phyloP scores from a whole-genome alignment of 73 alveolate genomes.

The Stentor coeruleus region DNA sequence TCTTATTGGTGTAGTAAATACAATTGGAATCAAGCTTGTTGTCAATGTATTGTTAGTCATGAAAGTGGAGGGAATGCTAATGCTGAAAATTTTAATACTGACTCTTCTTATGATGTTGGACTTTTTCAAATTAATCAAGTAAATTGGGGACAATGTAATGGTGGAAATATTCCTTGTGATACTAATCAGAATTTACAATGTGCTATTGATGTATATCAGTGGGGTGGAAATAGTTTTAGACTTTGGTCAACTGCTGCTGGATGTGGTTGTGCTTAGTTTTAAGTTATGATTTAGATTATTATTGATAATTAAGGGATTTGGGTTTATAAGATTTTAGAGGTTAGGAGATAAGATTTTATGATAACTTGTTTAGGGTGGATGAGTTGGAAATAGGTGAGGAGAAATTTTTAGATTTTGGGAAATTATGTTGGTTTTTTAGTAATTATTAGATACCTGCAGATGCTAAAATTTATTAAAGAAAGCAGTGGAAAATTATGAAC shows the following conservation, averaged over 20 bases:
- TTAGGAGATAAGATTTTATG: no score
- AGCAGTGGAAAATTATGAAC: no score
- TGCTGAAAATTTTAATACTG: conserved; percentile 30
- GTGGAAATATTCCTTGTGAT: conserved; percentile 49
- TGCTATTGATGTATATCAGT: conserved; percentile 43
- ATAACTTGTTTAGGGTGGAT: no score
- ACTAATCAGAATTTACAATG: conserved; percentile 34
- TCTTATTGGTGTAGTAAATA: conserved; percentile 35
- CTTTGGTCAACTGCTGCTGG: conserved; percentile 46
- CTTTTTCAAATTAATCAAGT: conserved; percentile 42
- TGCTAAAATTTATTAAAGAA: no score
- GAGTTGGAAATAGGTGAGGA: no score
- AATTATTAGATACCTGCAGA: no score
- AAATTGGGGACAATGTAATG: conserved; percentile 53
- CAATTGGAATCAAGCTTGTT: conserved; percentile 47
- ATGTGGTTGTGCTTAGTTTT: conserved; percentile 52
- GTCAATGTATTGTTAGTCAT: conserved; percentile 43
- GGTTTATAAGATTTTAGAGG: no score
- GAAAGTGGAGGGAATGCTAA: conserved; percentile 52
- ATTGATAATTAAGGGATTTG: no score
- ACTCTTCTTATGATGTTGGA: conserved; percentile 46
- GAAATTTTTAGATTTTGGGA: no score
- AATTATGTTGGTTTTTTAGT: no score
- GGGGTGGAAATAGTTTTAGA: conserved; percentile 59
- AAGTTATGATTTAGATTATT: no score